A percentile compares a stretch with the other conserved stretches of the same genome.
These are phyloP conservation scores for Beauveria asiatica DNA, from an alignment of 2,329 filamentous ascomycete species.

Conservation along the genomic window DNA sequence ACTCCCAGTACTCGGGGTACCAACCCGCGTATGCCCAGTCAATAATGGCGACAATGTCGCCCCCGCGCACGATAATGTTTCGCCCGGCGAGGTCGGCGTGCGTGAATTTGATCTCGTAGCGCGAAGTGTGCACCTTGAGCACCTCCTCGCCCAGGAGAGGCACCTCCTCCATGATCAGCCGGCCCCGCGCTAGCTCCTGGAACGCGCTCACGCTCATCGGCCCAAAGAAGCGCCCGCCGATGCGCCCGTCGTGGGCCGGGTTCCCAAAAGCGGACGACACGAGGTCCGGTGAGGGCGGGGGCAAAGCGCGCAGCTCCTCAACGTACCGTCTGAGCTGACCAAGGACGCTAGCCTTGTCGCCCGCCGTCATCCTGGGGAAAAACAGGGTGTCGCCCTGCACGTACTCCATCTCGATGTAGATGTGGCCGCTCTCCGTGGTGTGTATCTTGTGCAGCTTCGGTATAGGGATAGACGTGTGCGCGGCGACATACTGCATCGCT, in stretches of 20 bases:
- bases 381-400: conserved; percentile 16
- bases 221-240: conserved; percentile 19
- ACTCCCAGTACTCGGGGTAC: conserved; percentile 27
- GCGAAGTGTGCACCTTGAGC: conserved; percentile 16
- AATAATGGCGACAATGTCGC: conserved; percentile 21
- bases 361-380: conserved; percentile 16
- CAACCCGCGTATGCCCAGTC: conserved; percentile 27
- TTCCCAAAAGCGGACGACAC: conserved; percentile 21
- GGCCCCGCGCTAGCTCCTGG: conserved; percentile 17
- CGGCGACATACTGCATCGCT: conserved; percentile 22
- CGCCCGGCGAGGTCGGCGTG: conserved; percentile 20
- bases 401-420: conserved; percentile 23
- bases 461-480: conserved; percentile 21
- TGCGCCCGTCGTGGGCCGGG: conserved; percentile 18
- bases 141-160: conserved; percentile 17
- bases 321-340: conserved; percentile 19
- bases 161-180: conserved; percentile 18
- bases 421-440: conserved; percentile 4
- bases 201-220: conserved; percentile 20
- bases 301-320: conserved; percentile 17
- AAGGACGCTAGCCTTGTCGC: conserved; percentile 16
- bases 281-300: conserved; percentile 16
- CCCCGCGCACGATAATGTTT: conserved; percentile 21
- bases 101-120: conserved; percentile 19
- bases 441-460: conserved; percentile 20